Base-by-base conservation (phyloP, 805 yeast genomes). In the Sporopachydermia lactativora region DNA sequence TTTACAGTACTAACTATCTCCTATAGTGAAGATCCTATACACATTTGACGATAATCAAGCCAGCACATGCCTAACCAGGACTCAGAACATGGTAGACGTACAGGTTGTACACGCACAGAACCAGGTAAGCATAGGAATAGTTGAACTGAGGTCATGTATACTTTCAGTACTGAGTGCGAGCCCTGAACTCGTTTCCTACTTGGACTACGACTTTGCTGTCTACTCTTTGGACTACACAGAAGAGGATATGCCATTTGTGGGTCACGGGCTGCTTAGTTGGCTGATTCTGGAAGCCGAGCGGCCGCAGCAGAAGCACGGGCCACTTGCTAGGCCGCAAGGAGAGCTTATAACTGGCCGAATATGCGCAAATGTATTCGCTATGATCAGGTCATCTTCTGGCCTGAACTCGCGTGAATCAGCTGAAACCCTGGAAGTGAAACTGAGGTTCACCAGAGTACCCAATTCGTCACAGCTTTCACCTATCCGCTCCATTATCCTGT, bases 171-270 rank as follows among this genome's bases (percentile, higher is more conserved):
- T 24, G n/a, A n/a, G 13, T 8, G 31, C 31, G 14, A 54, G 62
- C 16, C 66, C 67, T 3, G 68, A 63, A 39, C 50, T 64, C 11
- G 41, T 55, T 5, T 47, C 54, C 4, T 40, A 58, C 6, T 42
- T 49, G n/a, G 51, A 50, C 5, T 34, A 46, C 28, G 68, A 63
- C 40, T 63, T 52, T 48, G 56, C 62, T 18, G 64, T 63, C 4
- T 64, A 63, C 44, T 52, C 64, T 3, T 57, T 50, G 14, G 68
- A 63, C 49, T 54, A 52, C 43, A 50, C 60, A 8, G 68, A 63
- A 42, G 52, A 50, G 14, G 64, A 50, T 38, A 44, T 46, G 36
- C 67, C 68, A 8, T 45, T 58, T 19, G 62, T 60, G 37, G 64
- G 65, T 17, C 66, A 64, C 44, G 68, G 68, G 11, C 44, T 52